These are phyloP conservation scores for Pseudogymnoascus pannorum DNA, from an alignment of 2,329 filamentous ascomycete genomes.

Conservation along the genomic window DNA sequence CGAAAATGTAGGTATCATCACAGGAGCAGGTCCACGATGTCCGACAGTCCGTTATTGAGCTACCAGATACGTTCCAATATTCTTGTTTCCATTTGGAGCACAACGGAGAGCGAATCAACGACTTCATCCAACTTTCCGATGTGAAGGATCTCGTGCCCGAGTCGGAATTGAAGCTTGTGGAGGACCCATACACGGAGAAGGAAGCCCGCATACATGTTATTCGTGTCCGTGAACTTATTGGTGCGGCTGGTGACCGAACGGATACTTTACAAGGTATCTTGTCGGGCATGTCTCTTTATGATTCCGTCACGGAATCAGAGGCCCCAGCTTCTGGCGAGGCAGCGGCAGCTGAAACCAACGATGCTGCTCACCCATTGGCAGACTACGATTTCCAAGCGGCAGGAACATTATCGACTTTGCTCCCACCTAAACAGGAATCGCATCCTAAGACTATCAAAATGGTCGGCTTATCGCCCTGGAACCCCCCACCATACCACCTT, in stretches of 20 bases:
- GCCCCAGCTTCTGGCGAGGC: constrained; percentile 25
- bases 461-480: constrained; percentile 86
- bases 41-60: constrained; percentile 90
- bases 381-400: constrained; percentile 71
- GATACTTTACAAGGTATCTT: constrained; percentile 81
- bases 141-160: constrained; percentile 70
- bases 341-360: constrained; percentile 32
- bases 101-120: constrained; percentile 82
- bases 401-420: constrained; percentile 60
- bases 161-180: constrained; percentile 72
- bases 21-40: constrained; percentile 98
- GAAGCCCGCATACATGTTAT: constrained; percentile 93
- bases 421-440: constrained; percentile 59
- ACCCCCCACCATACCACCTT: constrained; percentile 86
- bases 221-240: constrained; percentile 84
- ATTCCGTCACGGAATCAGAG: constrained; percentile 54
- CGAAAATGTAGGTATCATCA: constrained; percentile 60
- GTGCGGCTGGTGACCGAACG: constrained; percentile 79
- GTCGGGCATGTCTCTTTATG: constrained; percentile 79
- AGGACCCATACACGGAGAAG: constrained; percentile 97
- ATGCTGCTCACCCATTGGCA: constrained; percentile 49
- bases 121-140: constrained; percentile 88
- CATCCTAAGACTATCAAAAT: constrained; percentile 87
- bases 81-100: constrained; percentile 98
- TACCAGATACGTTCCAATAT: constrained; percentile 89